Percentiles rank a stretch among this genome's conserved stretches.
These are phyloP conservation scores for Podila horticola DNA, from an alignment of 192 early-diverging fungal genomes.

Conservation along the genomic window DNA sequence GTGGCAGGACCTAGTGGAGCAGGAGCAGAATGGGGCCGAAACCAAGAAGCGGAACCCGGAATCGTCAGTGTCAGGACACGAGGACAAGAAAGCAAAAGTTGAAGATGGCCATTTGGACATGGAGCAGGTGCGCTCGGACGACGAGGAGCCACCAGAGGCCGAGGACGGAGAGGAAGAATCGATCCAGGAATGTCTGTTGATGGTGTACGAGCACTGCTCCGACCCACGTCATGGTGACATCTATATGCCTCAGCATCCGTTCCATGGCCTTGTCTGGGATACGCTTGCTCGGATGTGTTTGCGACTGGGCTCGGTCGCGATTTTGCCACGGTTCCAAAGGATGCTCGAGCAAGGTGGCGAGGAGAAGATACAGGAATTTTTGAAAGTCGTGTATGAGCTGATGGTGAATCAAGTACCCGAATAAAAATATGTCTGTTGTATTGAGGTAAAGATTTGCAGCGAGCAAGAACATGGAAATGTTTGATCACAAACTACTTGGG, in stretches of 20 bases:
- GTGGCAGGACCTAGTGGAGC: background rate
- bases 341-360: conserved; percentile 30
- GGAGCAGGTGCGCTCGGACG: too few species aligned
- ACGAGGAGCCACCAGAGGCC: too few species aligned
- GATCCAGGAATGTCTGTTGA: conserved; percentile 36
- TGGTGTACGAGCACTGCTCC: conserved; percentile 43
- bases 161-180: conserved; percentile 1
- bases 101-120: too few species aligned
- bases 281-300: conserved; percentile 15
- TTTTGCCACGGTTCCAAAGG: conserved; percentile 10
- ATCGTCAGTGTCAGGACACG: background rate
- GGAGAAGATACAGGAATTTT: conserved; percentile 30
- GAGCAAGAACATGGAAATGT: too few species aligned
- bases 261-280: conserved; percentile 36
- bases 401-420: background rate
- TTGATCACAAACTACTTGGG: too few species aligned
- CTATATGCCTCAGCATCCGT: conserved; percentile 18
- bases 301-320: conserved; percentile 21
- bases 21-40: background rate
- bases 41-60: background rate
- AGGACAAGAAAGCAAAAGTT: background rate
- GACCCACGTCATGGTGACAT: conserved; percentile 16
- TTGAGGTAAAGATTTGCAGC: too few species aligned
- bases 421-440: background rate
- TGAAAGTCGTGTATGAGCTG: conserved; percentile 27